These are phyloP conservation scores for Aspergillus pseudoviridinutans DNA, from an alignment of 2,329 filamentous ascomycete genomes.

Conservation along the genomic window DNA sequence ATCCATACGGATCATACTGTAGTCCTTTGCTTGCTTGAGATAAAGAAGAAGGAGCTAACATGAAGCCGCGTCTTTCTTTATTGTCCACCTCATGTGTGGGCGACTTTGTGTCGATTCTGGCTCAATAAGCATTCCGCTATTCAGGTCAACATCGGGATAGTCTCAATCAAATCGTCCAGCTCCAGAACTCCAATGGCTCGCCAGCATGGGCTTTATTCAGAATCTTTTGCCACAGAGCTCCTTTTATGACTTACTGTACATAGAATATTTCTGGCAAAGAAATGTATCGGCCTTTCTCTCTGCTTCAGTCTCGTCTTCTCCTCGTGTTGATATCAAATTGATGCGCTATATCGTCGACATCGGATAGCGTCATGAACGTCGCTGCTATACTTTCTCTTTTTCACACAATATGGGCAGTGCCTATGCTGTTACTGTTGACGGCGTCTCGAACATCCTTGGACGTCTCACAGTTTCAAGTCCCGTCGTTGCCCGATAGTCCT, in stretches of 20 bases:
- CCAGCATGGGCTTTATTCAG: background rate
- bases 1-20: background rate
- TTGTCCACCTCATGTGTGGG: background rate
- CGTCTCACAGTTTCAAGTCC: constrained; percentile 25
- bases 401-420: constrained; percentile 15
- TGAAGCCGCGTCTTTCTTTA: background rate
- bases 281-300: background rate
- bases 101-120: background rate
- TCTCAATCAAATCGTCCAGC: background rate
- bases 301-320: background rate
- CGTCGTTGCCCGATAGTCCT: constrained; percentile 25
- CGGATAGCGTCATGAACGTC: constrained; percentile 18
- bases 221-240: background rate
- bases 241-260: background rate
- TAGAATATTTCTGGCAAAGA: background rate
- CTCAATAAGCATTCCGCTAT: constrained; percentile 11
- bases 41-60: background rate
- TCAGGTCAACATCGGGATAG: constrained; percentile 8
- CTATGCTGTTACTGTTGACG: constrained; percentile 7
- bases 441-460: background rate
- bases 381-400: constrained; percentile 18
- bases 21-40: background rate
- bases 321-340: background rate
- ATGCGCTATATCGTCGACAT: background rate
- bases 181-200: background rate